Evolutionary conservation across 805 yeast species (phyloP).

Genomic region (Candida schatavii): DNA sequence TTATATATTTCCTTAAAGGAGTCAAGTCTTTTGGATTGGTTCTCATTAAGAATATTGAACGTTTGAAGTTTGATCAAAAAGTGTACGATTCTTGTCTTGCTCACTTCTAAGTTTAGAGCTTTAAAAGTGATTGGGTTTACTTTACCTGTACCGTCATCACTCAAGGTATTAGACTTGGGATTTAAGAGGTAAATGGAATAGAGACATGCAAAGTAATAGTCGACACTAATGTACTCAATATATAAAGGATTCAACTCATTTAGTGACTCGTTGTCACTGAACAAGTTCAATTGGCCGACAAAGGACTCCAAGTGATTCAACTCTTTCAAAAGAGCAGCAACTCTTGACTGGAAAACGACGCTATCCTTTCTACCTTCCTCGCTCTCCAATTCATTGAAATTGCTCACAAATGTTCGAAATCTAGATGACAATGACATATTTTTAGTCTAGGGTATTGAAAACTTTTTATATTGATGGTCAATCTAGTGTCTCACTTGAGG

Average conservation of each 20-base stretch:
- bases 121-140: constrained; percentile 20
- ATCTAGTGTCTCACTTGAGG: too few relatives aligned
- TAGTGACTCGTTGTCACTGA: constrained; percentile 67
- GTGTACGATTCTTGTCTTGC: constrained; percentile 44
- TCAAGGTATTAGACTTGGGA: constrained; percentile 14
- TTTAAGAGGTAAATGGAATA: constrained; percentile 13
- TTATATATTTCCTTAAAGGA: constrained; percentile 35
- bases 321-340: constrained; percentile 37
- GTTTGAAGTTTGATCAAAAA: constrained; percentile 45
- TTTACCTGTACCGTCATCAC: constrained; percentile 21
- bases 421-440: constrained; percentile 8
- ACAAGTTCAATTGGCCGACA: constrained; percentile 52
- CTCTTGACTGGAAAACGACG: constrained; percentile 33
- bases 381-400: constrained; percentile 2
- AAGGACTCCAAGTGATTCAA: constrained; percentile 43
- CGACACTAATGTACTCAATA: constrained; percentile 56
- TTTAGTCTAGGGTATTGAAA: too few relatives aligned
- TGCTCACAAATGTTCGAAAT: constrained; percentile 8
- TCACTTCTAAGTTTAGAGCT: constrained; percentile 22
- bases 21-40: constrained; percentile 38
- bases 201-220: constrained; percentile 51
- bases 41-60: constrained; percentile 40
- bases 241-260: constrained; percentile 68
- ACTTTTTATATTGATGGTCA: too few relatives aligned
- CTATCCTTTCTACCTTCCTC: constrained; percentile 39